phyloP scores from a whole-genome alignment of 768 basidiomycete genomes.

The Termitomyces sp. region DNA sequence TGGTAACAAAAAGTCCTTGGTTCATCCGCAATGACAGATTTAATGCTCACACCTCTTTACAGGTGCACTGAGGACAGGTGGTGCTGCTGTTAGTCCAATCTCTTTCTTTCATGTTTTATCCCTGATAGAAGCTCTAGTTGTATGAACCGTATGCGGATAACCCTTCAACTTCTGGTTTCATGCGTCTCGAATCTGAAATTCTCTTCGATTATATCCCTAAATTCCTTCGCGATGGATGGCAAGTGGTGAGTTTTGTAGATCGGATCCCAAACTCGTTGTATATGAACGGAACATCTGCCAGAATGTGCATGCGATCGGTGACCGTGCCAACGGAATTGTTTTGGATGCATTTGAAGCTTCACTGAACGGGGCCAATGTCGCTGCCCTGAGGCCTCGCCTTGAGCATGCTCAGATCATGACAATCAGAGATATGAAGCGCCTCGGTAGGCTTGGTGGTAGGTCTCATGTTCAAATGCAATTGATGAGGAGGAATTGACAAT shows the following conservation, averaged over 20 bases:
- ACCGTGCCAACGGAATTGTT: conserved; percentile 82
- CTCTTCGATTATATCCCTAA: conserved; percentile 61
- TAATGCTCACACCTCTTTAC: conserved; percentile 1
- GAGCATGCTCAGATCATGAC: conserved; percentile 92
- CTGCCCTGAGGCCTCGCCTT: conserved; percentile 69
- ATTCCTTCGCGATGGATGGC: conserved; percentile 83
- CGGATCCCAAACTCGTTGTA: not conserved
- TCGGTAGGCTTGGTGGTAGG: conserved; percentile 79
- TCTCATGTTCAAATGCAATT: not conserved
- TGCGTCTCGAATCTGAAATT: conserved; percentile 64
- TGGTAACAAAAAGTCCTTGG: conserved; percentile 36
- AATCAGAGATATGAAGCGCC: conserved; percentile 66
- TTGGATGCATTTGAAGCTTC: conserved; percentile 79
- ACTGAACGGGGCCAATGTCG: conserved; percentile 55
- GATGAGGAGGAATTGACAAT: not conserved
- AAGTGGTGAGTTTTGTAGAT: conserved; percentile 60
- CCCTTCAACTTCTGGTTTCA: conserved; percentile 70
- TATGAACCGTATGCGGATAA: conserved; percentile 82
- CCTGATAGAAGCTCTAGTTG: conserved; percentile 39
- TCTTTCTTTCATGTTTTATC: not conserved
- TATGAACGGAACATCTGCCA: conserved; percentile 21
- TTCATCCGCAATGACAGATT: conserved; percentile 1
- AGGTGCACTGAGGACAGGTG: conserved; percentile 88
- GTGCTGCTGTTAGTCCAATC: conserved; percentile 62
- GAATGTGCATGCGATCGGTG: conserved; percentile 89